phyloP scores from a whole-genome alignment of 2,329 filamentous ascomycete genomes.

The Ophiostoma pallidulum region DNA sequence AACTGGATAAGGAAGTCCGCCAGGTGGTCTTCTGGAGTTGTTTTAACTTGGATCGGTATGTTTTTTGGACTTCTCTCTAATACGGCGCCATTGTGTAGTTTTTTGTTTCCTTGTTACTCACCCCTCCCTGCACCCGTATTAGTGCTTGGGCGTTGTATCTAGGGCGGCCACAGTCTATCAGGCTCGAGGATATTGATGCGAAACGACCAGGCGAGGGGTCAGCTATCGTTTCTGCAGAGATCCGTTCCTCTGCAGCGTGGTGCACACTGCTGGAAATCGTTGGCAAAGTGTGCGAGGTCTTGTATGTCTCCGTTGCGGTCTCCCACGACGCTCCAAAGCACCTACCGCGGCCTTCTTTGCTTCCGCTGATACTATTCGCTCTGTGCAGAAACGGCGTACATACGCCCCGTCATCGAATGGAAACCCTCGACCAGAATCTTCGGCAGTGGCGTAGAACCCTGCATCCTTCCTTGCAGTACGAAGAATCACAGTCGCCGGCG shows the following conservation, averaged over 20 bases:
- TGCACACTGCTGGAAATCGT: neutral
- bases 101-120: too few relatives aligned
- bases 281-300: neutral
- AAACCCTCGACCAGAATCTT: neutral
- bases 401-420: neutral
- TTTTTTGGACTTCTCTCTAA: too few relatives aligned
- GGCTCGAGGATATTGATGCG: neutral
- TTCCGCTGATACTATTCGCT: too few relatives aligned
- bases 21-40: slow-evolving; percentile 1
- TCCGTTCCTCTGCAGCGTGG: neutral
- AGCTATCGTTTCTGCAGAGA: neutral
- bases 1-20: neutral
- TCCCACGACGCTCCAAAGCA: too few relatives aligned
- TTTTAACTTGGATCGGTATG: slow-evolving; percentile 4
- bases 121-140: too few relatives aligned
- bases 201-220: neutral
- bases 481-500: neutral
- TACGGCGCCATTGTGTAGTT: too few relatives aligned
- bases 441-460: neutral
- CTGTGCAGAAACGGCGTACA: slow-evolving; percentile 3
- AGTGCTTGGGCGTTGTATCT: slow-evolving; percentile 2
- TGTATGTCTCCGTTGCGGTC: too few relatives aligned
- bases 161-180: neutral
- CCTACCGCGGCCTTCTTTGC: too few relatives aligned
- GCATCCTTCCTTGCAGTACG: neutral